Conservation (phyloP, 805 yeast species). For the Candida sithepensis region DNA sequence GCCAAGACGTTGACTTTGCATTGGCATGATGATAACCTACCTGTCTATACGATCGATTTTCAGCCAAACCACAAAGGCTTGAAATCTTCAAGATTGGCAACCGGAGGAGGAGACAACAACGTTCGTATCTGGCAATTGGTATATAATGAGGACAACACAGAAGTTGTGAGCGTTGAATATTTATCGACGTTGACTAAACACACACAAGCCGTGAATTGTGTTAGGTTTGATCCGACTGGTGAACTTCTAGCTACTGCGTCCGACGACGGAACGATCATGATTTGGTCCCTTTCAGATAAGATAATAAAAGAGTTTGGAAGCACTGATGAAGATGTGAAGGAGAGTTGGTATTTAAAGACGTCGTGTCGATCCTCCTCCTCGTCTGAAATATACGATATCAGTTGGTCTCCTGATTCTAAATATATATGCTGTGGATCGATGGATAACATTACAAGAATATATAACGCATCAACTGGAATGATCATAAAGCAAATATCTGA, state of each 20-base stretch:
- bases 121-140: conserved; percentile 48
- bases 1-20: conserved; percentile 54
- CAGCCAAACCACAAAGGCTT: conserved; percentile 40
- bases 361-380: conserved; percentile 48
- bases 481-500: conserved; percentile 59
- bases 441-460: conserved; percentile 80
- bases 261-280: conserved; percentile 84
- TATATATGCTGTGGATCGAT: conserved; percentile 85
- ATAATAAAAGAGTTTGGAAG: conserved; percentile 59
- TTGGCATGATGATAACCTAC: conserved; percentile 74
- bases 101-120: conserved; percentile 94
- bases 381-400: conserved; percentile 82
- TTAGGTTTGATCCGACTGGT: conserved; percentile 73
- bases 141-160: conserved; percentile 19
- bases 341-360: conserved; percentile 68
- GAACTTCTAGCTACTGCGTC: conserved; percentile 81
- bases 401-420: conserved; percentile 86
- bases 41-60: conserved; percentile 65
- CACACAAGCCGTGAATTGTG: conserved; percentile 92
- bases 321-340: conserved; percentile 55
- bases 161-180: conserved; percentile 55
- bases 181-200: conserved; percentile 81
- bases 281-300: conserved; percentile 66
- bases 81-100: conserved; percentile 54
- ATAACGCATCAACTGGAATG: conserved; percentile 52